Conservation (phyloP, 768 basidiomycete species). For the Grammothele lineata region DNA sequence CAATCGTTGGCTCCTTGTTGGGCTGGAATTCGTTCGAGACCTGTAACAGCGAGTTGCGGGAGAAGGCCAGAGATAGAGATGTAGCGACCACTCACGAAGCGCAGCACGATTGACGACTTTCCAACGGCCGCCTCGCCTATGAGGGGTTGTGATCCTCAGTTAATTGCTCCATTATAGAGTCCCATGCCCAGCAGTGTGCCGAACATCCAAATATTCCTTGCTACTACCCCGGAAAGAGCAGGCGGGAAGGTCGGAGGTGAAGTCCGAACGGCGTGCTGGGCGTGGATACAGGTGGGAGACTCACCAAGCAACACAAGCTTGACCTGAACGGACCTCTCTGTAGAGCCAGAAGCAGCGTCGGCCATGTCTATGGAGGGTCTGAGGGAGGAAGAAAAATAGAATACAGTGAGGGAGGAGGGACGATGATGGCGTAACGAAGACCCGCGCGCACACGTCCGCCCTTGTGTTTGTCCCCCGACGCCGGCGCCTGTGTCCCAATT, state of each 20-base stretch:
- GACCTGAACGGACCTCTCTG: constrained; percentile 93
- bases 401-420: constrained; percentile 16
- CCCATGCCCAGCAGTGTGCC: too few relatives aligned
- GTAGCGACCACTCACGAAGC: constrained; percentile 66
- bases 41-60: constrained; percentile 32
- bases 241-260: too few relatives aligned
- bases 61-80: neutral
- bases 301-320: constrained; percentile 94
- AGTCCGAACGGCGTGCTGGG: constrained; percentile 4
- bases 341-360: constrained; percentile 67
- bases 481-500: constrained; percentile 13
- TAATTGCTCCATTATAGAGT: too few relatives aligned
- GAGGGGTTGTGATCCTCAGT: too few relatives aligned
- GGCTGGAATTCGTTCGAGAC: constrained; percentile 97
- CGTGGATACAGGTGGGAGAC: constrained; percentile 24
- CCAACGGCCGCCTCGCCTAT: constrained; percentile 97
- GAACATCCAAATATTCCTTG: too few relatives aligned
- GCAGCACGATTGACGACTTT: constrained; percentile 96
- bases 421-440: constrained; percentile 22
- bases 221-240: too few relatives aligned
- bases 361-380: constrained; percentile 44
- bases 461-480: constrained; percentile 16
- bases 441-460: constrained; percentile 11
- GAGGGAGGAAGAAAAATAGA: constrained; percentile 11
- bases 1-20: constrained; percentile 98